These are phyloP conservation scores for Mortierella sp. DNA, from an alignment of 371 early-diverging fungal genomes.

Conservation along the genomic window DNA sequence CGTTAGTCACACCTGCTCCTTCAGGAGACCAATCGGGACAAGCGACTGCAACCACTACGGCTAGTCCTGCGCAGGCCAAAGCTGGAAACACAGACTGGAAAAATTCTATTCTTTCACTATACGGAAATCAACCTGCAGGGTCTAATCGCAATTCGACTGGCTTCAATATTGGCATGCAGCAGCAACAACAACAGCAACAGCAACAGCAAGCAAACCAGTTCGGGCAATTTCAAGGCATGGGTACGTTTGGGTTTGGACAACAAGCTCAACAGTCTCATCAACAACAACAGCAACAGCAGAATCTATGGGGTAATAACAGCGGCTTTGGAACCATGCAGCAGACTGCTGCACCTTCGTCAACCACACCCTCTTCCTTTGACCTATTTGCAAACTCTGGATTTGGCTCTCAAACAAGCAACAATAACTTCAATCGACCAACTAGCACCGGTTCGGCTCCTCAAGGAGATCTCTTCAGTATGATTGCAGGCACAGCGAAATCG, in stretches of 20 bases:
- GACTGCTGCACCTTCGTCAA: slow-evolving; percentile 13
- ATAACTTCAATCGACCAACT: slow-evolving; percentile 3
- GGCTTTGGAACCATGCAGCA: slow-evolving; percentile 48
- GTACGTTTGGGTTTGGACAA: slow-evolving; percentile 41
- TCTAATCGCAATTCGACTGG: slow-evolving; percentile 35
- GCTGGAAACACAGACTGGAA: slow-evolving; percentile 63
- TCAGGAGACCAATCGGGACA: slow-evolving; percentile 3
- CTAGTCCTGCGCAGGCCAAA: slow-evolving; percentile 16
- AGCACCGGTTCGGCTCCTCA: slow-evolving; percentile 25
- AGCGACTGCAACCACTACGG: slow-evolving; percentile 2
- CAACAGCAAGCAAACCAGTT: slow-evolving; percentile 8
- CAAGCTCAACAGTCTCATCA: slow-evolving; percentile 9
- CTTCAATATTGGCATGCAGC: slow-evolving; percentile 11
- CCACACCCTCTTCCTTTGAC: slow-evolving; percentile 26
- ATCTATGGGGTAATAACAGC: slow-evolving; percentile 40
- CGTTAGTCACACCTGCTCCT: slow-evolving; percentile 39
- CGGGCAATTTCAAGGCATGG: slow-evolving; percentile 29
- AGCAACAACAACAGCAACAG: slow-evolving; percentile 12
- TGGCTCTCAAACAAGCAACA: slow-evolving; percentile 5
- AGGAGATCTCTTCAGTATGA: slow-evolving; percentile 47
- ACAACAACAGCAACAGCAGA: slow-evolving; percentile 35
- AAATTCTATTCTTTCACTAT: slow-evolving; percentile 70
- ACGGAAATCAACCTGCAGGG: slow-evolving; percentile 47
- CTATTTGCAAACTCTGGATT: slow-evolving; percentile 24
- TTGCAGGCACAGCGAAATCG: slow-evolving; percentile 31